These are phyloP conservation scores for Penicillium ucsense DNA, from an alignment of 495 filamentous ascomycete genomes.

Conservation along the genomic window DNA sequence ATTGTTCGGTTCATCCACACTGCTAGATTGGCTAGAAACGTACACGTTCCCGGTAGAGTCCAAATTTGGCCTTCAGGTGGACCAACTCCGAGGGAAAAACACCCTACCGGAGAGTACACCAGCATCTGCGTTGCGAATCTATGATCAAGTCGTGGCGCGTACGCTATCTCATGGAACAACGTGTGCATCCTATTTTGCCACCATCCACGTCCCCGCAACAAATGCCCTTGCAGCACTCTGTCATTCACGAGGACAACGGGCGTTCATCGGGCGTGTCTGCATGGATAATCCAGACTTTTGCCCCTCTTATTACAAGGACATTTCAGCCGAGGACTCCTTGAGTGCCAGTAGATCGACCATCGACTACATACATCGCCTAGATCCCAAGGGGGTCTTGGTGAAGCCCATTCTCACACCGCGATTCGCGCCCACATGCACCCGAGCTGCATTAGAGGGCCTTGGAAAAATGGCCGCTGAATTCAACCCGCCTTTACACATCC, in stretches of 20 bases:
- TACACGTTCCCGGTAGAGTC: conserved; percentile 95
- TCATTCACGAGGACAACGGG: conserved; percentile 66
- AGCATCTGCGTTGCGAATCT: conserved; percentile 48
- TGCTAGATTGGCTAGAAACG: conserved; percentile 81
- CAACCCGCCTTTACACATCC: conserved; percentile 51
- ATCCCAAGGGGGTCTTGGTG: conserved; percentile 52
- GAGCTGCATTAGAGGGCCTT: conserved; percentile 47
- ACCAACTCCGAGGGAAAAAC: conserved; percentile 5
- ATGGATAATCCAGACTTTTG: conserved; percentile 65
- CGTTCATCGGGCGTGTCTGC: conserved; percentile 82
- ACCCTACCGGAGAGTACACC: conserved; percentile 12
- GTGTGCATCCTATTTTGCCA: conserved; percentile 85
- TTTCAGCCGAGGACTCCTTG: conserved; percentile 44
- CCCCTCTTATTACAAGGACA: conserved; percentile 69
- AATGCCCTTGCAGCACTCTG: conserved; percentile 83
- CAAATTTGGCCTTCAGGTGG: conserved; percentile 39
- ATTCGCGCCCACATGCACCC: conserved; percentile 72
- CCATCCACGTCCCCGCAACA: conserved; percentile 68
- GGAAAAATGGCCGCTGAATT: conserved; percentile 52
- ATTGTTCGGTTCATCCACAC: conserved; percentile 80
- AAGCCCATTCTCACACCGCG: conserved; percentile 80
- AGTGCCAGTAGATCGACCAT: conserved; percentile 51
- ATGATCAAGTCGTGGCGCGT: conserved; percentile 61
- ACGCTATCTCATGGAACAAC: conserved; percentile 88
- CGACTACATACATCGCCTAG: conserved; percentile 54